Evolutionary conservation across 1,284 basidiomycete genomes (phyloP), one percentile per base, ranked within the genome.

Genomic region (Volvariella surrecta): DNA sequence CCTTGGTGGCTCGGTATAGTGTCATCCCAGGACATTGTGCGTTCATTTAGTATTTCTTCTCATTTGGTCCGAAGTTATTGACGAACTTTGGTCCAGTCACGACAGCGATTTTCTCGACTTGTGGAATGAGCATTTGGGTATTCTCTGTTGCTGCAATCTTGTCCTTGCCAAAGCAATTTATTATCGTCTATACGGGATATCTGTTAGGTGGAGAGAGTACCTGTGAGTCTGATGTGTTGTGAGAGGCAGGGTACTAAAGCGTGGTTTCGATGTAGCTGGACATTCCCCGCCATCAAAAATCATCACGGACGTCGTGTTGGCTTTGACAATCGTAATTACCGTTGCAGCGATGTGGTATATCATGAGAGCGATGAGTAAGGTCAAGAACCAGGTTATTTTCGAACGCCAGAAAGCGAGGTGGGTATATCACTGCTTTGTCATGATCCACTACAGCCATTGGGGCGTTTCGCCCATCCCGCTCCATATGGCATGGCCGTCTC

Each of bases 301-400:
- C 47, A 75, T 87, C 50, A 81, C 77, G 46, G 73, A 81, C 47
- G 58, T 67, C 15, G 82, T 89, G 2, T 62, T 88, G 22, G 75
- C 55, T 2, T 43, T 82, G 28, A 87, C 85, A 0, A 59, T 78
- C 40, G 32, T 89, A 18, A 74, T 95, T 49, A 95, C 92, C 0
- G 50, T 89, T 38, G 59, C 67, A 32, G 86, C 90, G 0, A 83
- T 88, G 63, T 92, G 87, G 81, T 95, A 86, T 59, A 86, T 95
- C 53, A 79, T 78, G 53, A 66, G 61, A 42, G 61, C 81, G 61
- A 90, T 95, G 79, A 77, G 82, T 55, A 68, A 75, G 52, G 82
- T 78, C 19, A 85, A 90, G 52, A 76, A 84, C 0, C 58, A 64
- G 1, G 78, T 95, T 6, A 82, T 94, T 55, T 79, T 87, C 45